A percentile compares a stretch with the other conserved stretches of the same genome.
Conservation (phyloP, 768 basidiomycete species). For the Hygrocybe punicea region DNA sequence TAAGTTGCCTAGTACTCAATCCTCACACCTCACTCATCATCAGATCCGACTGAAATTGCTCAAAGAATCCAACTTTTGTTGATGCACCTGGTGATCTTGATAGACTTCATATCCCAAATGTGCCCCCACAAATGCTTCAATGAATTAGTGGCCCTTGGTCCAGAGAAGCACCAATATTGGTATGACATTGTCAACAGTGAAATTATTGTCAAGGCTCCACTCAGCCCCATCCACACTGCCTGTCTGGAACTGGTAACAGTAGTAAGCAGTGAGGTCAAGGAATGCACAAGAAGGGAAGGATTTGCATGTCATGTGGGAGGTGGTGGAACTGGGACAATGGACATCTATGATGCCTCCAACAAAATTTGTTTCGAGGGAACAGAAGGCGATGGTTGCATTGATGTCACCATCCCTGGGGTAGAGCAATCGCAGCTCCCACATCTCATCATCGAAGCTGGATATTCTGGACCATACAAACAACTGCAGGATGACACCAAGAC, state of each 20-base stretch:
- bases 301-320: background rate
- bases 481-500: background rate
- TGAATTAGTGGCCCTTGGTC: too few species aligned
- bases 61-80: too few species aligned
- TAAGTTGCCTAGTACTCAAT: too few species aligned
- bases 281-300: background rate
- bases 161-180: too few species aligned
- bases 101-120: too few species aligned
- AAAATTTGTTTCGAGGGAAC: background rate
- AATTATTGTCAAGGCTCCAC: background rate
- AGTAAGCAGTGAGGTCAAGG: background rate
- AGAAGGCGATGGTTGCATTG: background rate
- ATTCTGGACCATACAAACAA: background rate
- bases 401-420: background rate
- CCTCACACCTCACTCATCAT: too few species aligned
- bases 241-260: background rate
- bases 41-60: too few species aligned
- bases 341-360: background rate
- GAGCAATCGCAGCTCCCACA: background rate
- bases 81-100: too few species aligned
- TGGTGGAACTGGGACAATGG: background rate
- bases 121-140: too few species aligned
- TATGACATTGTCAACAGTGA: background rate
- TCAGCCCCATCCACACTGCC: background rate
- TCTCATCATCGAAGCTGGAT: background rate